A percentile compares a stretch with the other conserved stretches of the same genome.
phyloP scores from a whole-genome alignment of 345 rosid species.

The Pistacia integerrima region DNA sequence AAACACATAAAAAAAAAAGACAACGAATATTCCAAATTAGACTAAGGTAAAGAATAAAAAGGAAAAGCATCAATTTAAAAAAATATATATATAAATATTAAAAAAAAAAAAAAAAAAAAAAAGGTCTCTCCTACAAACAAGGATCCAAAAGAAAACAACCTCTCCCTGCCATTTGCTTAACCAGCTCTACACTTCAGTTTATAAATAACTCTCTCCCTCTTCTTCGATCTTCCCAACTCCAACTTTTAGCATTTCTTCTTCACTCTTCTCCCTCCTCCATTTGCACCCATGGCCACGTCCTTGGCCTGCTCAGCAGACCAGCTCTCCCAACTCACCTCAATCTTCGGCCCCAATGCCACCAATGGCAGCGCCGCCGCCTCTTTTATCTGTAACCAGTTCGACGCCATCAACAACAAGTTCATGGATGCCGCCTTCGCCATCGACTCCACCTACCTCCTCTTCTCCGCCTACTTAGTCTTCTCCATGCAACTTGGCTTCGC shows the following conservation, averaged over 20 bases:
- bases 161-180: too few species aligned
- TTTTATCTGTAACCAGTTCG: slow-evolving; percentile 56
- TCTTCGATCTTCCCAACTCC: too few species aligned
- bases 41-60: too few species aligned
- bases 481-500: slow-evolving; percentile 96
- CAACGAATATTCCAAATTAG: too few species aligned
- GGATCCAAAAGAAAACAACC: too few species aligned
- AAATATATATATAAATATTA: too few species aligned
- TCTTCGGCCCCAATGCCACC: slow-evolving; percentile 64
- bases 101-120: too few species aligned
- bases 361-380: slow-evolving; percentile 53
- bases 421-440: slow-evolving; percentile 62
- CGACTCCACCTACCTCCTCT: slow-evolving; percentile 84
- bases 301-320: slow-evolving; percentile 40
- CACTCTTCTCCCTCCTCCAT: neutral
- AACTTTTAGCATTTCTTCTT: neutral
- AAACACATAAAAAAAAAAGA: too few species aligned
- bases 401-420: slow-evolving; percentile 33
- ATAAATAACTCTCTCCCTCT: too few species aligned
- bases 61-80: too few species aligned
- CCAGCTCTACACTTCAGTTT: too few species aligned
- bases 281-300: slow-evolving; percentile 11
- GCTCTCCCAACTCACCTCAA: slow-evolving; percentile 45
- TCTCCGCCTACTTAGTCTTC: slow-evolving; percentile 92
- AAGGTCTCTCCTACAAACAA: too few species aligned